Percentiles rank a stretch among this genome's conserved stretches.
These are phyloP conservation scores for Cladosporium sphaerospermum DNA, from an alignment of 2,329 filamentous ascomycete genomes.

Conservation along the genomic window DNA sequence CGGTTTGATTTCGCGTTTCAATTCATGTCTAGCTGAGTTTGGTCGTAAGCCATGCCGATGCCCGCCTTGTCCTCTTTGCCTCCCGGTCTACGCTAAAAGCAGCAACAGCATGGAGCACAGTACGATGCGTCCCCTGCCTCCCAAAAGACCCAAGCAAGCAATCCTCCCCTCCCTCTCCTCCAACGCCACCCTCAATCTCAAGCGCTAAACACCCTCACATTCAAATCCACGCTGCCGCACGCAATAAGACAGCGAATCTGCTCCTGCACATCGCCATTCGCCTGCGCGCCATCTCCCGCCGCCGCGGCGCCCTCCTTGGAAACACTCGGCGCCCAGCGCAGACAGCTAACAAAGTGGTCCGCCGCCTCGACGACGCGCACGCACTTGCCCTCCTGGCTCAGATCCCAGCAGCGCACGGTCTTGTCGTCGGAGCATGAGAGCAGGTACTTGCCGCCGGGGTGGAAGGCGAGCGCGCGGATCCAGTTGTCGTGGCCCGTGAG, in stretches of 20 bases:
- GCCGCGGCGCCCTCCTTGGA: constrained; percentile 48
- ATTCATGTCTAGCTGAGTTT: background rate
- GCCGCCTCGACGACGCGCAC: constrained; percentile 73
- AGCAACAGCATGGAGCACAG: background rate
- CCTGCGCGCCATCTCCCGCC: constrained; percentile 24
- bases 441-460: constrained; percentile 86
- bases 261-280: constrained; percentile 43
- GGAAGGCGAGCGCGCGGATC: constrained; percentile 80
- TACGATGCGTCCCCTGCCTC: too few species aligned
- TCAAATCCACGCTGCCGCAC: constrained; percentile 77
- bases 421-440: constrained; percentile 85
- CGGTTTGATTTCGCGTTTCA: background rate
- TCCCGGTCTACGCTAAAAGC: background rate
- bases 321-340: constrained; percentile 79
- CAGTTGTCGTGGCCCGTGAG: constrained; percentile 89
- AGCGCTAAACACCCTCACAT: constrained; percentile 69
- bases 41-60: background rate
- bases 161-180: too few species aligned
- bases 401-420: constrained; percentile 87
- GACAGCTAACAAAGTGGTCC: constrained; percentile 75
- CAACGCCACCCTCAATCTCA: constrained; percentile 21
- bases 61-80: background rate
- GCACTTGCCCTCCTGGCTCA: constrained; percentile 82
- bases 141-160: too few species aligned
- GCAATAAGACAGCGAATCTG: constrained; percentile 80